Conservation (phyloP, 352 stramenopile species). For the Pythium utonaiense region DNA sequence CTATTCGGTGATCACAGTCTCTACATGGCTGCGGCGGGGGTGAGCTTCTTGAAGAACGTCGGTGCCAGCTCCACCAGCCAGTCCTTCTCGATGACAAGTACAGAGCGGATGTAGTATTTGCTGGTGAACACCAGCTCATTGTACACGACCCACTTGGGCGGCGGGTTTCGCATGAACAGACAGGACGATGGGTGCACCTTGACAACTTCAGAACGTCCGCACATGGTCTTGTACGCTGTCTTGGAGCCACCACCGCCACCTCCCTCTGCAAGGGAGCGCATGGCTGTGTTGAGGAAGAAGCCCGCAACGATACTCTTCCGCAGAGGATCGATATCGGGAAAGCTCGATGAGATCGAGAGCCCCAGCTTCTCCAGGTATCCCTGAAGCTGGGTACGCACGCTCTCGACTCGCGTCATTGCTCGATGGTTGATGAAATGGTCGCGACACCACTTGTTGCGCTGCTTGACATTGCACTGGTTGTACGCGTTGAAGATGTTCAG, state of each 20-base stretch:
- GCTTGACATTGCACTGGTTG: slow-evolving; percentile 61
- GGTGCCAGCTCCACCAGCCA: slow-evolving; percentile 85
- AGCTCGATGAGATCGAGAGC: slow-evolving; percentile 60
- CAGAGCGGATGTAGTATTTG: slow-evolving; percentile 89
- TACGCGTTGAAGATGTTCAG: slow-evolving; percentile 83
- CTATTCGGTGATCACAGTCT: not conserved
- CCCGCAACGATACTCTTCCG: slow-evolving; percentile 84
- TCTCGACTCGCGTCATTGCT: slow-evolving; percentile 84
- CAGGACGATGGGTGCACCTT: slow-evolving; percentile 89
- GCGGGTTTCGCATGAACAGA: slow-evolving; percentile 86
- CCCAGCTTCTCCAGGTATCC: slow-evolving; percentile 72
- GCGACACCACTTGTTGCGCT: slow-evolving; percentile 83
- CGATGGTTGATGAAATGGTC: slow-evolving; percentile 86
- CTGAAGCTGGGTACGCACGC: slow-evolving; percentile 64
- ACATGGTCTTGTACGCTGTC: slow-evolving; percentile 87
- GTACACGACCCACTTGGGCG: slow-evolving; percentile 84
- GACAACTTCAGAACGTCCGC: slow-evolving; percentile 72
- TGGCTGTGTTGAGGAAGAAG: slow-evolving; percentile 89
- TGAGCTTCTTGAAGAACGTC: slow-evolving; percentile 78
- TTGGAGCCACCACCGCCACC: slow-evolving; percentile 55
- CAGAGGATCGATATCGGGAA: slow-evolving; percentile 80
- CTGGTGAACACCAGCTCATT: slow-evolving; percentile 91
- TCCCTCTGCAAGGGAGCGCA: slow-evolving; percentile 75
- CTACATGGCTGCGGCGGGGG: slow-evolving; percentile 12
- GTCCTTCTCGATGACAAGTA: slow-evolving; percentile 86